Evolutionary conservation across 225 moss, liverwort and hornwort genomes (phyloP).

Genomic region (Bryoerythrophyllum caledonicum): DNA sequence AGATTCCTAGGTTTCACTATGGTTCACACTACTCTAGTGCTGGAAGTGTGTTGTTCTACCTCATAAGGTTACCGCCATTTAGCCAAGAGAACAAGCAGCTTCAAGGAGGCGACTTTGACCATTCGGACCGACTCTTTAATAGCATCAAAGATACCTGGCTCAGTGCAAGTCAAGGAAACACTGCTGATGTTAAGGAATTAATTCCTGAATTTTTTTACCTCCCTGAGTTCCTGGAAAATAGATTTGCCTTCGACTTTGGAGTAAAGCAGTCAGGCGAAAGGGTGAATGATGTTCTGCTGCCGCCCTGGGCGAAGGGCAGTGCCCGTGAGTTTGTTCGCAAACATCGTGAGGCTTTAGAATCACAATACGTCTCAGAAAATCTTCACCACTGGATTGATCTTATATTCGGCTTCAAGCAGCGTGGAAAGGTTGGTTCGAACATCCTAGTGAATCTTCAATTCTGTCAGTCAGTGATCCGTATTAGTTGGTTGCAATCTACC

Average conservation of each 20-base stretch:
- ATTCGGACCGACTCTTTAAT: slow-evolving; percentile 79
- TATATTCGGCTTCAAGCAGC: slow-evolving; percentile 80
- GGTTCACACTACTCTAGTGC: slow-evolving; percentile 91
- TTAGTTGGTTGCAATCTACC: not conserved
- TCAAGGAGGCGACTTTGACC: slow-evolving; percentile 82
- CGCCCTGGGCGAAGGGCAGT: slow-evolving; percentile 89
- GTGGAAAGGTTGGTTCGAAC: slow-evolving; percentile 56
- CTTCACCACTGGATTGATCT: slow-evolving; percentile 89
- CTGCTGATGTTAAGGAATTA: slow-evolving; percentile 88
- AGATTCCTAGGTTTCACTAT: slow-evolving; percentile 87
- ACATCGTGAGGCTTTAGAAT: slow-evolving; percentile 87
- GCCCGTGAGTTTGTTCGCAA: slow-evolving; percentile 78
- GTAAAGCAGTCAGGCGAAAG: slow-evolving; percentile 77
- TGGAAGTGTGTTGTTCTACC: slow-evolving; percentile 83
- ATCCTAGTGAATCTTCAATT: not conserved
- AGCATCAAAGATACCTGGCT: slow-evolving; percentile 82
- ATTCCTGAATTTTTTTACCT: slow-evolving; percentile 88
- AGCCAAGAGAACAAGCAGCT: slow-evolving; percentile 78
- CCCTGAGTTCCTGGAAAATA: slow-evolving; percentile 79
- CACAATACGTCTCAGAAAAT: slow-evolving; percentile 85
- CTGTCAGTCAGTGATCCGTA: too few relatives aligned
- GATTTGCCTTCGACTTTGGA: slow-evolving; percentile 76
- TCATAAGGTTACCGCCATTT: slow-evolving; percentile 77
- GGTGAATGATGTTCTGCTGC: slow-evolving; percentile 78
- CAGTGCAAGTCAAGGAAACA: slow-evolving; percentile 84